Evolutionary conservation across 2,329 filamentous ascomycete species (phyloP).

Genomic region (Pestalotiopsis sp.): DNA sequence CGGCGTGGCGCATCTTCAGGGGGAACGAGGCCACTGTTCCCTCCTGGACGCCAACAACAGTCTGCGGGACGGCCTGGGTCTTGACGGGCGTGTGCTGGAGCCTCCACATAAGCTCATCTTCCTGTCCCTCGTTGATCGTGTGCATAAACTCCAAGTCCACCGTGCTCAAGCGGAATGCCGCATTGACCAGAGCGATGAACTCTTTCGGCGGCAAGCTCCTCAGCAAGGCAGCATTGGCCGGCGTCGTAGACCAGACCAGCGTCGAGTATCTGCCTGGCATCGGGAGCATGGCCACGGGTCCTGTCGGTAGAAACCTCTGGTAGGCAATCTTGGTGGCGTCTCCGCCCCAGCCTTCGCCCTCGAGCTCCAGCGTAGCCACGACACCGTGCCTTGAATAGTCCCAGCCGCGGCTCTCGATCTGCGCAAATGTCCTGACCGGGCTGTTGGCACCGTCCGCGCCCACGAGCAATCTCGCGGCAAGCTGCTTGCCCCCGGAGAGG

Average conservation of each 20-base stretch:
- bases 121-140: slow-evolving; percentile 58
- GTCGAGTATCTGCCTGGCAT: slow-evolving; percentile 82
- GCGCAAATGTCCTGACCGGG: slow-evolving; percentile 86
- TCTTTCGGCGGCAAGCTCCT: slow-evolving; percentile 74
- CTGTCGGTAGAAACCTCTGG: slow-evolving; percentile 91
- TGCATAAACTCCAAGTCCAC: slow-evolving; percentile 86
- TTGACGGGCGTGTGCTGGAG: slow-evolving; percentile 67
- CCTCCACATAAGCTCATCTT: slow-evolving; percentile 84
- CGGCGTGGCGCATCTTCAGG: slow-evolving; percentile 88
- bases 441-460: slow-evolving; percentile 96
- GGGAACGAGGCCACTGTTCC: slow-evolving; percentile 88
- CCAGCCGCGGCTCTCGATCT: slow-evolving; percentile 85
- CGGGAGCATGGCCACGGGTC: slow-evolving; percentile 88
- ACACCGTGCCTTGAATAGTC: slow-evolving; percentile 91
- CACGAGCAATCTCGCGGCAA: slow-evolving; percentile 83
- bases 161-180: slow-evolving; percentile 81
- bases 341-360: slow-evolving; percentile 59
- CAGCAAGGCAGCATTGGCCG: slow-evolving; percentile 74
- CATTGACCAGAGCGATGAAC: slow-evolving; percentile 88
- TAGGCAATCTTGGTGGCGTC: slow-evolving; percentile 75
- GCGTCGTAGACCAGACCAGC: slow-evolving; percentile 93
- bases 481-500: slow-evolving; percentile 65
- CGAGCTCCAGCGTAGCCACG: slow-evolving; percentile 82
- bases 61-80: slow-evolving; percentile 62
- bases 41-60: slow-evolving; percentile 72